These are phyloP conservation scores for Xylaria flabelliformis DNA, from an alignment of 495 filamentous ascomycete species.

Conservation along the genomic window DNA sequence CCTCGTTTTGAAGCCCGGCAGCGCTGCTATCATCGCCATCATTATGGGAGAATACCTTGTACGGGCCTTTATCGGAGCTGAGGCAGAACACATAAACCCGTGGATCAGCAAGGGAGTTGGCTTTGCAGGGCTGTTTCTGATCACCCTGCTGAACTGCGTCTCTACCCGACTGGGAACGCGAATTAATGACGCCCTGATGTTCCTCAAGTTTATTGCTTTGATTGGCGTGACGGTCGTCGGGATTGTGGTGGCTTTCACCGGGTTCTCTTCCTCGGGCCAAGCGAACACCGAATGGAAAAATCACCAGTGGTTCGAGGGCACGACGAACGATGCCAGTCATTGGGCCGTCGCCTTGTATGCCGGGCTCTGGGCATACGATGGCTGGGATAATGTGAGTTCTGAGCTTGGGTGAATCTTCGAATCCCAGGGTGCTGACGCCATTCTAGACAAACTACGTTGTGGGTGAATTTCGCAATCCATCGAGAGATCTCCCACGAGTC, in stretches of 20 bases:
- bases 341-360: slow-evolving; percentile 95
- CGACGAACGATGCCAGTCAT: slow-evolving; percentile 74
- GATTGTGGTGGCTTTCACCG: slow-evolving; percentile 87
- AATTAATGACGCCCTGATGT: slow-evolving; percentile 90
- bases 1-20: slow-evolving; percentile 90
- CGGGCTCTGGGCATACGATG: slow-evolving; percentile 96
- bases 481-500: slow-evolving; percentile 87
- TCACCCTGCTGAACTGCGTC: slow-evolving; percentile 86
- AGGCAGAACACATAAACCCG: slow-evolving; percentile 73
- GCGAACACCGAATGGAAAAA: slow-evolving; percentile 89
- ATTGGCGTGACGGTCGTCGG: slow-evolving; percentile 87
- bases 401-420: background rate
- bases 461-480: slow-evolving; percentile 91
- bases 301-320: slow-evolving; percentile 86
- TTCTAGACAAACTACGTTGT: slow-evolving; percentile 92
- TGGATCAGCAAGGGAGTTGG: slow-evolving; percentile 95
- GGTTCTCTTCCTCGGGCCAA: slow-evolving; percentile 73
- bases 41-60: slow-evolving; percentile 98
- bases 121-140: slow-evolving; percentile 71
- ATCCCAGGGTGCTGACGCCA: slow-evolving; percentile 26
- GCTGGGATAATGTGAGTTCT: slow-evolving; percentile 91
- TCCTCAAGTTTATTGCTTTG: slow-evolving; percentile 92
- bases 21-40: slow-evolving; percentile 91
- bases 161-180: slow-evolving; percentile 87
- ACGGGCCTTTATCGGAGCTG: slow-evolving; percentile 80